A percentile compares a stretch with the other conserved stretches of the same genome.
Evolutionary conservation across 306 rosid genomes (phyloP).

Genomic region (Datisca glomerata): DNA sequence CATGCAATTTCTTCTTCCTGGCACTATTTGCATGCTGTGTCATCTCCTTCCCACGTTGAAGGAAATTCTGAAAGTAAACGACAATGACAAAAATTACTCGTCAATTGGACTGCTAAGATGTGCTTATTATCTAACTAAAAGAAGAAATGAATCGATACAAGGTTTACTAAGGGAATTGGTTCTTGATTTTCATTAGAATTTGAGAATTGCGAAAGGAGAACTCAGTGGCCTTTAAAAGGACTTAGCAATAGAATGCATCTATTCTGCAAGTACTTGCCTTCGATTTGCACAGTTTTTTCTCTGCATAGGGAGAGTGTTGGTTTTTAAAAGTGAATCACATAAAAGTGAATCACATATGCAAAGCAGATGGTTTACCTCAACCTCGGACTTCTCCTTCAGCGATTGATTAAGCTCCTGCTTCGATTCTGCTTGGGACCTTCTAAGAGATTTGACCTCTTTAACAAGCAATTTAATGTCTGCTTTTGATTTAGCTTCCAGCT

Average conservation of each 20-base stretch:
- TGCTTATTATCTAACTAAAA: no score
- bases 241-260: no score
- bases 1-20: background rate
- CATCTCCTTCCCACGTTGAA: background rate
- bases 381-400: conserved; percentile 33
- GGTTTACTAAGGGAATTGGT: no score
- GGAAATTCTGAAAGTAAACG: background rate
- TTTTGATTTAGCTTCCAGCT: conserved; percentile 81
- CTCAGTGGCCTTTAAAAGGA: no score
- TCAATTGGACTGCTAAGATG: no score
- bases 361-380: conserved; percentile 36
- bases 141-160: no score
- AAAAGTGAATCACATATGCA: conserved; percentile 3
- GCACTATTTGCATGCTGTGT: conserved; percentile 1
- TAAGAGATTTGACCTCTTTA: conserved; percentile 86
- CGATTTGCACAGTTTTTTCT: no score
- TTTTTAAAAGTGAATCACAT: no score
- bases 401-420: conserved; percentile 68
- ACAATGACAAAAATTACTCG: background rate
- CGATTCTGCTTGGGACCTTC: conserved; percentile 49
- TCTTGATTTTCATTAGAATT: no score
- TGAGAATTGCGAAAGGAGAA: no score
- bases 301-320: no score
- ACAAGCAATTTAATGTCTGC: conserved; percentile 79
- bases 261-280: no score